A percentile compares a stretch with the other conserved stretches of the same genome.
phyloP scores from a whole-genome alignment of 345 rosid species.

The Sonneratia caseolaris region DNA sequence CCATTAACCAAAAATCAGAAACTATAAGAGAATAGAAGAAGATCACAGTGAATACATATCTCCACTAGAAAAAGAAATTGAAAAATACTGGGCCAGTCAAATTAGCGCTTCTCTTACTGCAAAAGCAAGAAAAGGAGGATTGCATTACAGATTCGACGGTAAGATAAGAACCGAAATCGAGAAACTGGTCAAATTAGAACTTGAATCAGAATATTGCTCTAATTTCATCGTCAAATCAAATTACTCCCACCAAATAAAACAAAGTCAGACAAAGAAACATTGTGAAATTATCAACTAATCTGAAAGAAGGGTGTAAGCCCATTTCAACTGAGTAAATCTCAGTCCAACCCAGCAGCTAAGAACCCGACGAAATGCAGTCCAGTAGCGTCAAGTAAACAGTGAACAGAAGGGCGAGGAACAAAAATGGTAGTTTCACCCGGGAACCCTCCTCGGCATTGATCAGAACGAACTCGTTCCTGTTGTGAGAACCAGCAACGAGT shows the following conservation, averaged over 20 bases:
- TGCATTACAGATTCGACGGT: neutral
- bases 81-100: neutral
- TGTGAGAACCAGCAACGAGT: constrained; percentile 92
- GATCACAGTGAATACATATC: neutral
- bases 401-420: neutral
- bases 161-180: no score
- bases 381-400: neutral
- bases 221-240: neutral
- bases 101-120: neutral
- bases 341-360: neutral
- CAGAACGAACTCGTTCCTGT: constrained; percentile 86
- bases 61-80: neutral
- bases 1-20: no score
- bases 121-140: neutral
- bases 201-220: neutral
- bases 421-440: constrained; percentile 29
- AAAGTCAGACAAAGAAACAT: neutral
- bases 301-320: neutral
- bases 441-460: constrained; percentile 86
- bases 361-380: neutral
- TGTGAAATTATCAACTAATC: neutral
- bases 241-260: neutral
- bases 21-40: no score
- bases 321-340: neutral
- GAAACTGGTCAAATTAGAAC: neutral